Conservation (phyloP, 495 filamentous ascomycete genomes). For the Penicillium mononematosum region DNA sequence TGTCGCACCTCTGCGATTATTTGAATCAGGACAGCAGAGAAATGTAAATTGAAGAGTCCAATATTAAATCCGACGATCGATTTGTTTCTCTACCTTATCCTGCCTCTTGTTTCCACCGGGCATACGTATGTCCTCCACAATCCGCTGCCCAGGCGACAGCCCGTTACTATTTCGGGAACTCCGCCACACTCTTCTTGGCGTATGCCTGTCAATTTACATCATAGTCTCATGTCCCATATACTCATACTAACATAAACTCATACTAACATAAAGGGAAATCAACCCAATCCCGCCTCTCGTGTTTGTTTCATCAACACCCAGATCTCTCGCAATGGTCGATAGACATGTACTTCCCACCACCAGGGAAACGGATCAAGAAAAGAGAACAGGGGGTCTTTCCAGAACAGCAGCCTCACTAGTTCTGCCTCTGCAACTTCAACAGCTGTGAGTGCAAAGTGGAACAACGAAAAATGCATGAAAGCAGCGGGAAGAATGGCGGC, state of each 20-base stretch:
- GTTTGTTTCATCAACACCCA: slow-evolving; percentile 29
- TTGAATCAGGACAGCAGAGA: background rate
- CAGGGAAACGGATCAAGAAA: slow-evolving; percentile 42
- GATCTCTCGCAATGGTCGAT: slow-evolving; percentile 35
- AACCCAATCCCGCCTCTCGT: slow-evolving; percentile 17
- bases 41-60: slow-evolving; percentile 8
- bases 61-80: background rate
- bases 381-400: slow-evolving; percentile 37
- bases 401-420: slow-evolving; percentile 29
- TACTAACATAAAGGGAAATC: background rate
- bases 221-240: slow-evolving; percentile 11
- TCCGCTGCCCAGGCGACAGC: slow-evolving; percentile 30
- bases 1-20: background rate
- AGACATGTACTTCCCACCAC: slow-evolving; percentile 50
- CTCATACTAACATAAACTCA: background rate
- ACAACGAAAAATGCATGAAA: slow-evolving; percentile 14
- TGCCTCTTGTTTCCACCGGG: background rate
- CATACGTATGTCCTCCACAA: slow-evolving; percentile 6
- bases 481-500: background rate
- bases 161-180: slow-evolving; percentile 32
- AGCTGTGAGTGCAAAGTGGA: slow-evolving; percentile 12
- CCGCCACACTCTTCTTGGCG: slow-evolving; percentile 24
- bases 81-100: background rate
- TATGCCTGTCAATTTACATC: background rate
- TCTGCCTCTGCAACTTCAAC: slow-evolving; percentile 13